These are phyloP conservation scores for Fonsecaea nubica DNA, from an alignment of 2,329 filamentous ascomycete species.

Conservation along the genomic window DNA sequence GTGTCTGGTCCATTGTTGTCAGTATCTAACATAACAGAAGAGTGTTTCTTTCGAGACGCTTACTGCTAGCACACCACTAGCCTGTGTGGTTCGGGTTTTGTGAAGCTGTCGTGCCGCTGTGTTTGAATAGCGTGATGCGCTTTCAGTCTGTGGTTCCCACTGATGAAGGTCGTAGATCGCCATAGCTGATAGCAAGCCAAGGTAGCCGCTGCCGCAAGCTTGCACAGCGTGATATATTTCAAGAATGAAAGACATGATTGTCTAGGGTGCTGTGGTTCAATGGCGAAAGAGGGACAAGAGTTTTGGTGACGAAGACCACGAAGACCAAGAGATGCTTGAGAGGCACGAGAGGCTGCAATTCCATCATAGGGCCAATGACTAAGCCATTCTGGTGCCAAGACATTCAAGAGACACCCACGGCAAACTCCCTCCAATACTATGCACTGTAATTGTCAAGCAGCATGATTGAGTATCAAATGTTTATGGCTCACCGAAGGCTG, in stretches of 20 bases:
- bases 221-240: slow-evolving; percentile 31
- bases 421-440: background rate
- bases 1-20: slow-evolving; percentile 15
- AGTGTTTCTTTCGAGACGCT: slow-evolving; percentile 9
- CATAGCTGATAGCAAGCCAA: slow-evolving; percentile 30
- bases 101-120: slow-evolving; percentile 31
- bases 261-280: background rate
- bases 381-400: background rate
- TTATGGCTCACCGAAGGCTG: background rate
- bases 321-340: too few species aligned
- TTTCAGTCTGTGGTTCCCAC: slow-evolving; percentile 32
- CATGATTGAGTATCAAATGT: background rate
- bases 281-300: slow-evolving; percentile 2
- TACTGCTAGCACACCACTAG: slow-evolving; percentile 34
- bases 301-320: background rate
- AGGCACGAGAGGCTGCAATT: background rate
- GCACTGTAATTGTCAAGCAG: background rate
- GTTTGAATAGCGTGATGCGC: slow-evolving; percentile 32
- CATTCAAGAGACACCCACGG: background rate
- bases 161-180: slow-evolving; percentile 35
- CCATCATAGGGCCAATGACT: background rate
- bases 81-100: slow-evolving; percentile 36
- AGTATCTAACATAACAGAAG: background rate
- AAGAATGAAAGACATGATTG: slow-evolving; percentile 29
- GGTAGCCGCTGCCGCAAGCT: slow-evolving; percentile 24